Evolutionary conservation across 208 protist genomes (phyloP).

Genomic region (Wallacemonas sp.): DNA sequence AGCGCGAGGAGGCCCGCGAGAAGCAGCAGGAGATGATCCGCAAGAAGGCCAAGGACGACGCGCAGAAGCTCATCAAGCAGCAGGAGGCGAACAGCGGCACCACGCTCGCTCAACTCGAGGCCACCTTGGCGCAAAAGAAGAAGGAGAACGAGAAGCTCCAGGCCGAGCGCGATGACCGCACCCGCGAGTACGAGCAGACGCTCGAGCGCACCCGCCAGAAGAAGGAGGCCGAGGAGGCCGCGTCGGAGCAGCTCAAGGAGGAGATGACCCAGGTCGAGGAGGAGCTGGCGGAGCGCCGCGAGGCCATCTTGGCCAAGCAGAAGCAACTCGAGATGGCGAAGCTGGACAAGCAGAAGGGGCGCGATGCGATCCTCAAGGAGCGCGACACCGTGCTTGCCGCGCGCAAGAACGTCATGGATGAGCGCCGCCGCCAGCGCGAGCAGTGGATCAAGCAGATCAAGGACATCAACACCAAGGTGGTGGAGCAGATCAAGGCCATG

Average conservation of each 20-base stretch:
- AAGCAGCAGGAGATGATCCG: constrained; percentile 70
- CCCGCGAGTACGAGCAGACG: constrained; percentile 83
- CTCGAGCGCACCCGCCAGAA: constrained; percentile 89
- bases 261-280: constrained; percentile 82
- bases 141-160: constrained; percentile 76
- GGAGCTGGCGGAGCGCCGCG: constrained; percentile 73
- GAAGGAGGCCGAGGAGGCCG: constrained; percentile 85
- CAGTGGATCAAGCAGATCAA: constrained; percentile 92
- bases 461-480: constrained; percentile 87
- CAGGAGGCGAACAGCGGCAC: constrained; percentile 78
- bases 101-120: constrained; percentile 75
- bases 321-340: constrained; percentile 88
- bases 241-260: constrained; percentile 63
- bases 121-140: constrained; percentile 79
- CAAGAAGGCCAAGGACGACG: constrained; percentile 72
- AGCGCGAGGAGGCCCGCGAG: constrained; percentile 76
- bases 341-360: constrained; percentile 83
- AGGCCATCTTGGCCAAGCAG: constrained; percentile 75
- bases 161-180: constrained; percentile 70
- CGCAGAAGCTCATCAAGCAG: constrained; percentile 68
- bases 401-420: constrained; percentile 68
- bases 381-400: constrained; percentile 70
- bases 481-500: constrained; percentile 70
- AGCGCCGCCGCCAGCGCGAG: constrained; percentile 77
- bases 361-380: constrained; percentile 80